Percentiles rank a stretch among this genome's conserved stretches.
These are phyloP conservation scores for Mycena venus DNA, from an alignment of 768 basidiomycete species.

Conservation along the genomic window DNA sequence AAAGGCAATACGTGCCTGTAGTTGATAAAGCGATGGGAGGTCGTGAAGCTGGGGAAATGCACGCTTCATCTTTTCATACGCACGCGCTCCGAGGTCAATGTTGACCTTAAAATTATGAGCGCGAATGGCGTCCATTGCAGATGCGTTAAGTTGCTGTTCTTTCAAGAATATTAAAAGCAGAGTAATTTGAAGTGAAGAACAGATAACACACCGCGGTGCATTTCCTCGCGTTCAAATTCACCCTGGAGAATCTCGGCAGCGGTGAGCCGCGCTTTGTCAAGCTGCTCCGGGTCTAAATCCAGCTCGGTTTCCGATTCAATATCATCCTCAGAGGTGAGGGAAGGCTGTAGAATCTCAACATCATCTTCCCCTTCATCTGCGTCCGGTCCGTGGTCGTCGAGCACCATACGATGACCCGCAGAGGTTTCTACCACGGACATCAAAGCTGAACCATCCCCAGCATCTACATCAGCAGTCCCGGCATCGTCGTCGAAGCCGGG, in stretches of 20 bases:
- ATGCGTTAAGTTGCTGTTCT: not conserved
- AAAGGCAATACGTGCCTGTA: constrained; percentile 7
- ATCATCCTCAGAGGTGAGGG: not conserved
- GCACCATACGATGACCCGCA: not conserved
- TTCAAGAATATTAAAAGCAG: not conserved
- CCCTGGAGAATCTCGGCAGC: not conserved
- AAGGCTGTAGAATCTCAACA: not conserved
- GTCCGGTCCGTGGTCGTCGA: not conserved
- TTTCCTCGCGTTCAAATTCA: not conserved
- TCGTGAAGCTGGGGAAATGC: constrained; percentile 12
- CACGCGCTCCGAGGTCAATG: constrained; percentile 9
- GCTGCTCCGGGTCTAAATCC: not conserved
- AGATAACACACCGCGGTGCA: not conserved
- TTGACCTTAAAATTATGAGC: constrained; percentile 25
- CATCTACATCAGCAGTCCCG: not conserved
- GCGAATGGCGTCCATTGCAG: constrained; percentile 5
- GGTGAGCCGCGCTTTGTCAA: not conserved
- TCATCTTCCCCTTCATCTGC: not conserved
- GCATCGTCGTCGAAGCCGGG: not conserved
- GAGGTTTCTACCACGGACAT: not conserved
- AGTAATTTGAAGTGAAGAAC: not conserved
- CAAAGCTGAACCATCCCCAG: not conserved
- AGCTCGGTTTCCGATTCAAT: not conserved
- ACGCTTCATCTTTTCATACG: constrained; percentile 8
- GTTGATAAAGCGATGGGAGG: constrained; percentile 12